phyloP scores from a whole-genome alignment of 2,329 filamentous ascomycete species.

The Hypoxylon sp. region DNA sequence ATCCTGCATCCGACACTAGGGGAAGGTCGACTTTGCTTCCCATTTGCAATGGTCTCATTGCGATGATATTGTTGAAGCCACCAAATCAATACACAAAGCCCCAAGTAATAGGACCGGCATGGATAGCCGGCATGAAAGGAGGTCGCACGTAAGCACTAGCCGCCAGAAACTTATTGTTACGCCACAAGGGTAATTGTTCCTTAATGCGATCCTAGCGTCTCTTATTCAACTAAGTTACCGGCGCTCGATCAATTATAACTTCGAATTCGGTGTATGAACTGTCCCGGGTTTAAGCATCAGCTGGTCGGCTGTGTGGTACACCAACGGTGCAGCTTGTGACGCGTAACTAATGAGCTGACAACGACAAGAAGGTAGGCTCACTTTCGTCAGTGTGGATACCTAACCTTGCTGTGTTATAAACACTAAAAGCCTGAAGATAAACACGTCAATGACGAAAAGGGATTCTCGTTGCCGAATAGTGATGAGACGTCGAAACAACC shows the following conservation, averaged over 20 bases:
- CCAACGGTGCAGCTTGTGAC: conserved; percentile 59
- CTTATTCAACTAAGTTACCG: conserved; percentile 50
- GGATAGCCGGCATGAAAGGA: conserved; percentile 59
- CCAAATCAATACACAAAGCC: conserved; percentile 32
- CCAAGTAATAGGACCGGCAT: conserved; percentile 54
- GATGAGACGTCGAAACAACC: neutral
- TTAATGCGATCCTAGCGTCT: conserved; percentile 17
- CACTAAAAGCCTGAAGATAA: neutral
- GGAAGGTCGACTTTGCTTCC: conserved; percentile 38
- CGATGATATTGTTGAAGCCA: conserved; percentile 58
- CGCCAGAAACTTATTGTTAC: conserved; percentile 4
- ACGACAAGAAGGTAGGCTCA: conserved; percentile 60
- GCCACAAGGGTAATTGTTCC: conserved; percentile 14
- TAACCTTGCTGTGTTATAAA: conserved; percentile 49
- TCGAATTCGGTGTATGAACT: conserved; percentile 65
- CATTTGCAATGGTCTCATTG: conserved; percentile 57
- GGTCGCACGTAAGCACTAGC: conserved; percentile 59
- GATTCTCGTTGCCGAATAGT: neutral
- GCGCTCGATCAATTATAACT: conserved; percentile 51
- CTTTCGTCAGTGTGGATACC: conserved; percentile 60
- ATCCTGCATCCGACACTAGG: conserved; percentile 62
- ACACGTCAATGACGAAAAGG: neutral
- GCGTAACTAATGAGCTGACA: conserved; percentile 64
- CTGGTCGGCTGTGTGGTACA: conserved; percentile 61
- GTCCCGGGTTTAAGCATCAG: conserved; percentile 59